Evolutionary conservation across 495 filamentous ascomycete species (phyloP).

Genomic region (Aspergillus mulundensis): DNA sequence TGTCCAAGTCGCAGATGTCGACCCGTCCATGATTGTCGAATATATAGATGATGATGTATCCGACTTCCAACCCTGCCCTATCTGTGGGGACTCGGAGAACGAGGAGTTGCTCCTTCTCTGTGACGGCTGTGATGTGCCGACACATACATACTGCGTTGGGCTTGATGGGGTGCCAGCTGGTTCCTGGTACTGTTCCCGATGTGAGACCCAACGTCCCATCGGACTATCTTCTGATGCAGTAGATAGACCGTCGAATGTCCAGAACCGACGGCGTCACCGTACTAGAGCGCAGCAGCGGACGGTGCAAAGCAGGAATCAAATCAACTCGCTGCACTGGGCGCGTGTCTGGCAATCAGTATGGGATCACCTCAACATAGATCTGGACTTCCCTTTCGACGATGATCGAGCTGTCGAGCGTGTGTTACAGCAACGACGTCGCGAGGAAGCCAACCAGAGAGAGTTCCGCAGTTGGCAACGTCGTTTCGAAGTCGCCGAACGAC

Average conservation of each 20-base stretch:
- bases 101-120: conserved; percentile 81
- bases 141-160: conserved; percentile 84
- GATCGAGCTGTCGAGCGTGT: conserved; percentile 50
- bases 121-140: conserved; percentile 78
- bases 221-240: conserved; percentile 31
- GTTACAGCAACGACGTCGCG: conserved; percentile 52
- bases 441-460: conserved; percentile 60
- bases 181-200: conserved; percentile 82
- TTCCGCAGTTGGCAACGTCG: conserved; percentile 75
- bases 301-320: conserved; percentile 39
- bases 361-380: conserved; percentile 67
- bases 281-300: conserved; percentile 48
- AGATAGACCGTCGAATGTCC: conserved; percentile 27
- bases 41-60: conserved; percentile 64
- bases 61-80: conserved; percentile 65
- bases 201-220: conserved; percentile 51
- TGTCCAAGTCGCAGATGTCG: conserved; percentile 83
- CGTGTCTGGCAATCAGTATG: conserved; percentile 65
- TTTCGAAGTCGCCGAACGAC: conserved; percentile 70
- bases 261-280: conserved; percentile 43
- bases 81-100: conserved; percentile 71
- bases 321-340: conserved; percentile 54
- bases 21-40: conserved; percentile 72
- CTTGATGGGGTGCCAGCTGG: conserved; percentile 67
- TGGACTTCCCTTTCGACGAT: conserved; percentile 87